Conservation (phyloP, 2,329 filamentous ascomycete species). For the Alternaria ethzedia region DNA sequence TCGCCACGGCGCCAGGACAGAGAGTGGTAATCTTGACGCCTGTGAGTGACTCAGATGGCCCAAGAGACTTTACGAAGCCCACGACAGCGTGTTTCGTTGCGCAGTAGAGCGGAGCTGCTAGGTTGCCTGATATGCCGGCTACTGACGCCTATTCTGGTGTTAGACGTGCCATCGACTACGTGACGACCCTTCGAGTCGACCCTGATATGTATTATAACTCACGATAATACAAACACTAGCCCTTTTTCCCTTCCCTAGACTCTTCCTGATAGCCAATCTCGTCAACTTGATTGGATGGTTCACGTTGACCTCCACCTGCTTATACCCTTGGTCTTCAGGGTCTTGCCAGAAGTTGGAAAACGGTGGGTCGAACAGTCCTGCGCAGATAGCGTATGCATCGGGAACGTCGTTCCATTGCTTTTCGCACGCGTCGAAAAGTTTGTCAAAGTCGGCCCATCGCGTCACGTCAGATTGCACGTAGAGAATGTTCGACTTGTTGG, state of each 20-base stretch:
- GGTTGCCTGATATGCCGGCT: slow-evolving; percentile 29
- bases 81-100: slow-evolving; percentile 43
- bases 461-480: slow-evolving; percentile 39
- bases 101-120: slow-evolving; percentile 38
- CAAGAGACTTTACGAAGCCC: slow-evolving; percentile 40
- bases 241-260: slow-evolving; percentile 33
- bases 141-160: slow-evolving; percentile 28
- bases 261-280: slow-evolving; percentile 37
- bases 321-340: slow-evolving; percentile 36
- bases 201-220: slow-evolving; percentile 10
- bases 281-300: slow-evolving; percentile 42
- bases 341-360: slow-evolving; percentile 43
- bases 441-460: slow-evolving; percentile 33
- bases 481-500: slow-evolving; percentile 29
- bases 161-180: not conserved
- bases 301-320: slow-evolving; percentile 39
- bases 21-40: slow-evolving; percentile 40
- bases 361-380: slow-evolving; percentile 38
- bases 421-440: slow-evolving; percentile 33
- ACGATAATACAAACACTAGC: slow-evolving; percentile 42
- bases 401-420: slow-evolving; percentile 40
- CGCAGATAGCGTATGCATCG: slow-evolving; percentile 42
- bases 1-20: slow-evolving; percentile 35
- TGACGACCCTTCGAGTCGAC: not conserved
- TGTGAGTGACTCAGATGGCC: slow-evolving; percentile 31